Evolutionary conservation across 129 eudicot genomes (phyloP), one percentile per base, ranked within the genome.

Genomic region (Dittrichia graveolens): DNA sequence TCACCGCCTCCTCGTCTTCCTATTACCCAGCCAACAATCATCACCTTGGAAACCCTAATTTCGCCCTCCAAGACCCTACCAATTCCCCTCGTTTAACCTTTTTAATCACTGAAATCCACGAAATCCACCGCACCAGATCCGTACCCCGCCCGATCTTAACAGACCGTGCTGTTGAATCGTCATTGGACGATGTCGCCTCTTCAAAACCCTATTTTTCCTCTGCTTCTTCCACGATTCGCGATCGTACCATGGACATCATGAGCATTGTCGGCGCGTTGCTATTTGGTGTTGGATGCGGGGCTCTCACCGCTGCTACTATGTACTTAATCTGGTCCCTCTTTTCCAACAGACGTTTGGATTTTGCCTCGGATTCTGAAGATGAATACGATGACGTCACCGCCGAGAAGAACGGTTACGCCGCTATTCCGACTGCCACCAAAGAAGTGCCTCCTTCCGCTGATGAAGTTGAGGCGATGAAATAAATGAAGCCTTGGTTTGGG

Each of bases 281-380:
- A 7, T 88, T 94, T 49, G 98, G 98, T 7, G 96, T 91, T 19
- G 93, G 95, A 0, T 94, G 93, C 18, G 98, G 98, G 4, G 98
- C 91, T n/a, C 81, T 94, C 44, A 85, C 93, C 41, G 96, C 91
- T 5, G 95, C 85, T 7, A 84, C 86, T 1, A 85, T 94, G 96
- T 90, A 87, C 82, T 44, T 88, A 43, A 35, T 94, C 53, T 94
- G 93, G 91, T 83, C 96, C 0, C 60, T 94, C 13, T 85, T 83
- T 41, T 80, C 84, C 3, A 79, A 75, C 3, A 24, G 79, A 8
- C 79, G 84, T 6, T 68, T 77, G 58, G 86, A 81, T 49, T 85
- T 60, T 42, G 85, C 64, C 11, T 86, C 81, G 4, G 75, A 75
- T 37, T 75, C 67, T 31, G 94, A 77, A 7, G 83, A 70, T 12